Percentiles rank a stretch among this genome's conserved stretches.
Evolutionary conservation across 2,329 filamentous ascomycete genomes (phyloP).

Genomic region (Huntiella bhutanensis): DNA sequence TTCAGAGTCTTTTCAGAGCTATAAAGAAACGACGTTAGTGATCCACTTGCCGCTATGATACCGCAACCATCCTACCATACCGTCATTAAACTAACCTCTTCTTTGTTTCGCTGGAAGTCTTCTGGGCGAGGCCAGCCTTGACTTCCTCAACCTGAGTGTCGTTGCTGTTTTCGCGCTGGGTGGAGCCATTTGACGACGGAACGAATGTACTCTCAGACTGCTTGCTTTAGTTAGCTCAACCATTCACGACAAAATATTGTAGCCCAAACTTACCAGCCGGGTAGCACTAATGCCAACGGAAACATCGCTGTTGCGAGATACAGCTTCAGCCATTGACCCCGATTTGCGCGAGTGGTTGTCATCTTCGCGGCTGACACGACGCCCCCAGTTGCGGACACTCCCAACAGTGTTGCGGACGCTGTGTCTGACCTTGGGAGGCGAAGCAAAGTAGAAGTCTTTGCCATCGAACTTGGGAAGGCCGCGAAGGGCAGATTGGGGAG

Average conservation of each 20-base stretch:
- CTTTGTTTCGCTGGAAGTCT: conserved; percentile 4
- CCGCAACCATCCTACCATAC: neutral
- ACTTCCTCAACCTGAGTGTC: conserved; percentile 4
- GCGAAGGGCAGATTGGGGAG: conserved; percentile 28
- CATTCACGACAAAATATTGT: neutral
- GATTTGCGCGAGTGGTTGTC: conserved; percentile 6
- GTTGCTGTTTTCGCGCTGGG: neutral
- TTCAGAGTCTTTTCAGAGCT: conserved; percentile 7
- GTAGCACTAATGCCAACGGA: conserved; percentile 7
- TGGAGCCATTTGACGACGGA: conserved; percentile 5
- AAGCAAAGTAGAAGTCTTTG: conserved; percentile 43
- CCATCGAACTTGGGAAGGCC: conserved; percentile 46
- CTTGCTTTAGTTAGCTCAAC: neutral
- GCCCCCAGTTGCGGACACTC: conserved; percentile 4
- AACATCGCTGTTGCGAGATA: conserved; percentile 4
- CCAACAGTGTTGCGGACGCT: conserved; percentile 2
- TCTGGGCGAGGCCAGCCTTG: conserved; percentile 6
- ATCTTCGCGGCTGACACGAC: conserved; percentile 5
- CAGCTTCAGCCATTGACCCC: conserved; percentile 3
- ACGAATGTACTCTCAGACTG: conserved; percentile 3
- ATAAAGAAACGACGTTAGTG: neutral
- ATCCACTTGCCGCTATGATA: too few species aligned
- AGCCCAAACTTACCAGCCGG: conserved; percentile 4
- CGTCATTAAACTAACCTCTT: neutral
- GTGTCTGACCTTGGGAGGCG: conserved; percentile 25